A percentile compares a stretch with the other conserved stretches of the same genome.
These are phyloP conservation scores for Excoecaria cochinchinensis DNA, from an alignment of 345 rosid genomes.

Conservation along the genomic window DNA sequence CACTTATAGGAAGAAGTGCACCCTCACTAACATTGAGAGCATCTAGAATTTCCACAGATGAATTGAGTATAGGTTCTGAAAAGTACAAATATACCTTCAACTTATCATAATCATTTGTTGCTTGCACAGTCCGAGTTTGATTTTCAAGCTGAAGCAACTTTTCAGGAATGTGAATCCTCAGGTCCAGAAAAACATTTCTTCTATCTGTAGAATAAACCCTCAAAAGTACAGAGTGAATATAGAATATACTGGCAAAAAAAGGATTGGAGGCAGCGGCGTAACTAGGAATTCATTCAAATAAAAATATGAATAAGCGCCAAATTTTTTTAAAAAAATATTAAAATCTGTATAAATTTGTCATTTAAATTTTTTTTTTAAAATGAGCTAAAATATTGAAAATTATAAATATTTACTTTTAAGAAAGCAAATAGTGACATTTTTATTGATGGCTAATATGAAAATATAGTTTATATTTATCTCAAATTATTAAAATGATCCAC, in stretches of 20 bases:
- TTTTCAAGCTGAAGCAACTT: slow-evolving; percentile 57
- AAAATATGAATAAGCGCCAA: no score
- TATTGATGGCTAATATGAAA: no score
- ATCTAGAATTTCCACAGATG: slow-evolving; percentile 57
- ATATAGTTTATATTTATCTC: no score
- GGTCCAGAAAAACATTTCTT: slow-evolving; percentile 60
- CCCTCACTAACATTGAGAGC: slow-evolving; percentile 57
- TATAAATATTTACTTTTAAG: no score
- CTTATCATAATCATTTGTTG: slow-evolving; percentile 60
- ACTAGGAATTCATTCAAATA: no score
- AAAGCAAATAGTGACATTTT: no score
- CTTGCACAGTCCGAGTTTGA: slow-evolving; percentile 70
- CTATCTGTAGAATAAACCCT: slow-evolving; percentile 53
- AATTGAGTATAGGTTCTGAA: slow-evolving; percentile 70
- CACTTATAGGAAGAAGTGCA: slow-evolving; percentile 52
- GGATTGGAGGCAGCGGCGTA: background rate
- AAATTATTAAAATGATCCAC: no score
- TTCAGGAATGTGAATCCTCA: slow-evolving; percentile 71
- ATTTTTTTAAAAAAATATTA: no score
- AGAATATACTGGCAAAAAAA: background rate
- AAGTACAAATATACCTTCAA: slow-evolving; percentile 75
- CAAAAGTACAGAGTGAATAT: slow-evolving; percentile 13
- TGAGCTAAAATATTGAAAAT: no score
- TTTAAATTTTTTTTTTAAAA: no score
- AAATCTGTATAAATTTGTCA: no score